Evolutionary conservation across 2,329 filamentous ascomycete genomes (phyloP).

Genomic region (Elsinoe batatas): DNA sequence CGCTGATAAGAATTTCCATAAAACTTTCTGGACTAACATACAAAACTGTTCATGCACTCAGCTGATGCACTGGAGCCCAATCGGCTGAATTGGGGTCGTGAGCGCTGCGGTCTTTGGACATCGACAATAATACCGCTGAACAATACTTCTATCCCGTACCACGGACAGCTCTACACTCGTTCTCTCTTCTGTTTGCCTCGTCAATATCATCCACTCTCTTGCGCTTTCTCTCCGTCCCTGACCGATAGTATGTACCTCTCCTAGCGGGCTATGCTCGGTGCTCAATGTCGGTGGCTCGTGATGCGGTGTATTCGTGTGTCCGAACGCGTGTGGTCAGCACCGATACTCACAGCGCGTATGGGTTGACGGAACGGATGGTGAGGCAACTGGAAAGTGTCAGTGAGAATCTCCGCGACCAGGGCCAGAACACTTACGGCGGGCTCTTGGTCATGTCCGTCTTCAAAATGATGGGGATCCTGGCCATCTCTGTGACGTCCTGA

Average conservation of each 20-base stretch:
- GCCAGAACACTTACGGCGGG: constrained; percentile 71
- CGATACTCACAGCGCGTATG: constrained; percentile 49
- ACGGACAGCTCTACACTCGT: background rate
- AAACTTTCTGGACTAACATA: constrained; percentile 11
- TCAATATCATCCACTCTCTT: background rate
- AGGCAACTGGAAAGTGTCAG: constrained; percentile 54
- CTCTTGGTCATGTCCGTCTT: constrained; percentile 99
- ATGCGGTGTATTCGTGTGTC: background rate
- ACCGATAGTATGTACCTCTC: background rate
- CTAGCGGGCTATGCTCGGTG: background rate
- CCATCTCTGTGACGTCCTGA: constrained; percentile 97
- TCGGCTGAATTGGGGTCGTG: background rate
- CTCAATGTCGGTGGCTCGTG: background rate
- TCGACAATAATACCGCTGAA: background rate
- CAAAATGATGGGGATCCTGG: constrained; percentile 88
- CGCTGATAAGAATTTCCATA: constrained; percentile 4
- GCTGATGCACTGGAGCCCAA: background rate
- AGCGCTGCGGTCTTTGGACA: background rate
- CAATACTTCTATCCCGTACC: background rate
- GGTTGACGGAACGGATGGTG: constrained; percentile 75
- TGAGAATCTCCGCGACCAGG: constrained; percentile 12
- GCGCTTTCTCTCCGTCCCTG: background rate
- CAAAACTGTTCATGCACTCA: constrained; percentile 4
- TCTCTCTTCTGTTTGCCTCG: background rate
- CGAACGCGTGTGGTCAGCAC: background rate